phyloP scores from a whole-genome alignment of 768 basidiomycete species.

The Lanmaoa rubissima region DNA sequence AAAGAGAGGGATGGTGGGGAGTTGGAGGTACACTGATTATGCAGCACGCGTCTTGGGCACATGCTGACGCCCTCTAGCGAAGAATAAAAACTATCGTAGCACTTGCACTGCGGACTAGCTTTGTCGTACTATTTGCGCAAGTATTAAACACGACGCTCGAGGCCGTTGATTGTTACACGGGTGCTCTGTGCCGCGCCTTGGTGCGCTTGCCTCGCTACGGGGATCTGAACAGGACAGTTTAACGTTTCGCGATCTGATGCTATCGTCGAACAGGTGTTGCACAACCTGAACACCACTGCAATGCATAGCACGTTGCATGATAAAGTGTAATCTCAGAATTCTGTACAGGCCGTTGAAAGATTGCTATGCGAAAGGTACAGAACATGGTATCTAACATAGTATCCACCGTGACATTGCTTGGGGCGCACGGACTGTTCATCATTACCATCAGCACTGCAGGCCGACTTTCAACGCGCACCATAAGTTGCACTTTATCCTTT shows the following conservation, averaged over 20 bases:
- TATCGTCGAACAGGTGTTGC: not conserved
- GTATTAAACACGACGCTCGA: not conserved
- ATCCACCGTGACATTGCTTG: too few species aligned
- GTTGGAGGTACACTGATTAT: slow-evolving; percentile 1
- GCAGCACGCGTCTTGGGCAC: not conserved
- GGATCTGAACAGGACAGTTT: not conserved
- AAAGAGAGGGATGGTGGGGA: not conserved
- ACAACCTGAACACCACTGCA: too few species aligned
- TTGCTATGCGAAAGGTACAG: too few species aligned
- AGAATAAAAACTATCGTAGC: not conserved
- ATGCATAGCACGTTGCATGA: too few species aligned
- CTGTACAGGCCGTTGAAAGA: too few species aligned
- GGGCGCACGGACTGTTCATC: too few species aligned
- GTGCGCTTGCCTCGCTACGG: not conserved
- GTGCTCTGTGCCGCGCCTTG: not conserved
- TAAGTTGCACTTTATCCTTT: too few species aligned
- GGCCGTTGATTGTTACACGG: not conserved
- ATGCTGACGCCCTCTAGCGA: not conserved
- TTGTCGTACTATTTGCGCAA: not conserved
- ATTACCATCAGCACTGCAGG: too few species aligned
- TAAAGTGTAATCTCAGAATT: too few species aligned
- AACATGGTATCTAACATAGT: too few species aligned
- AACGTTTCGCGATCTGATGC: not conserved
- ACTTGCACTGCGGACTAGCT: not conserved
- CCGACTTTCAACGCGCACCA: too few species aligned